Evolutionary conservation across 169 alveolate genomes (phyloP), one percentile per base, ranked within the genome.

Genomic region (Condylostoma magnum): DNA sequence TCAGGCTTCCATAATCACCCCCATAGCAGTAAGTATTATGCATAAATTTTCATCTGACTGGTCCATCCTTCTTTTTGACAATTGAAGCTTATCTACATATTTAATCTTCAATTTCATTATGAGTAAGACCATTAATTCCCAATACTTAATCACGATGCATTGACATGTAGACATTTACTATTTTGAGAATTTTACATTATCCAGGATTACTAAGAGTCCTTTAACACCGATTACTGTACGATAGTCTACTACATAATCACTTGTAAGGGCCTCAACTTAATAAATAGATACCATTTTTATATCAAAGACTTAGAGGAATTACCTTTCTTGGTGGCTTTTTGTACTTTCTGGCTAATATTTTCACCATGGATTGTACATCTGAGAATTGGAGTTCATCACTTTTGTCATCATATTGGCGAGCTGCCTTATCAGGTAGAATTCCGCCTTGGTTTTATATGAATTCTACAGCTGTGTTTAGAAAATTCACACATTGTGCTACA

Each of bases 11-110:
- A 97, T 95, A 91, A 98, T 98, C 38, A 96, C 99, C 30, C 99
- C 99, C 99, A 98, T 98, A 53, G 99, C 99, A 6, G 99, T 99
- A 89, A 98, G 98, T 6, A 98, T 99, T 27, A 98, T 97, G 48
- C 99, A 99, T 84, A 98, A 98, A 90, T 98, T 98, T 75, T 98
- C 99, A 52, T 96, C 97, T 53, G 98, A 94, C 75, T 97, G 99
- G 85, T 98, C 99, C 63, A 88, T 97, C 99, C 90, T 98, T 98
- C 6, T 98, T 98, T 79, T 95, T 97, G 25, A 98, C 99, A 60
- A 98, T 79, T 27, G 98, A 89, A 33, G 99, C 99, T 80, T 98
- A 99, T 46, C 99, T 89, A 82, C 99, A 97, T 75, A 98, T 97
- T 85, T 98, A 99, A 22, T 99, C 99, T 47, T 99, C 99, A 51